Percentiles rank a stretch among this genome's conserved stretches.
phyloP scores from a whole-genome alignment of 164 flowering plant species.

The Liquidambar formosana region DNA sequence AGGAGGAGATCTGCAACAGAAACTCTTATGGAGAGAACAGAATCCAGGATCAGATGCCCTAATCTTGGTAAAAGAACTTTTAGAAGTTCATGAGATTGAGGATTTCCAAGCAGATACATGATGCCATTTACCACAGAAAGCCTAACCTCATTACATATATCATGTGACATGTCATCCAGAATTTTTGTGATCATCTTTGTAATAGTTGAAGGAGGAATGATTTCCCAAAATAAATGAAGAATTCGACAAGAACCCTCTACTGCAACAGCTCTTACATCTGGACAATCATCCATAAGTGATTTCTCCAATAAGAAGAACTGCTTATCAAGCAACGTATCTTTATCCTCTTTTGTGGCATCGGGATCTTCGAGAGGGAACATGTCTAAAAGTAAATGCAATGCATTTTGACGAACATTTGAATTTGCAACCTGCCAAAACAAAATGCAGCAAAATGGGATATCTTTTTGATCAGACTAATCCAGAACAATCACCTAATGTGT shows the following conservation, averaged over 20 bases:
- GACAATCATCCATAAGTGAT: conserved; percentile 81
- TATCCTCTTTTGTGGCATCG: conserved; percentile 80
- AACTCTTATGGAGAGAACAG: conserved; percentile 51
- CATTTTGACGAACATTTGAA: conserved; percentile 93
- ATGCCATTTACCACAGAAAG: conserved; percentile 79
- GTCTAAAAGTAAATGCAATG: conserved; percentile 85
- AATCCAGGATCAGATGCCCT: conserved; percentile 66
- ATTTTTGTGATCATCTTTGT: conserved; percentile 66
- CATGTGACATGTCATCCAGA: conserved; percentile 71
- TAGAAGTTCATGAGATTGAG: conserved; percentile 89
- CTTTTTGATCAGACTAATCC: not conserved
- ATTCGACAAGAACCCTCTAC: conserved; percentile 94
- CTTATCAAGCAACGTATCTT: conserved; percentile 69
- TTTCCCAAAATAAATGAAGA: conserved; percentile 90
- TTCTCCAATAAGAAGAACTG: conserved; percentile 81
- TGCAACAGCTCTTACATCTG: conserved; percentile 81
- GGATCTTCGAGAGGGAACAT: conserved; percentile 99
- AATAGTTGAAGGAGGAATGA: conserved; percentile 78
- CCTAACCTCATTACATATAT: conserved; percentile 71
- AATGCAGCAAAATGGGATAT: not conserved
- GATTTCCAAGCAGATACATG: conserved; percentile 83
- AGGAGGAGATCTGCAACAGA: conserved; percentile 80
- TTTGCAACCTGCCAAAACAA: conserved; percentile 74
- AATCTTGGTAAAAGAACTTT: conserved; percentile 91
- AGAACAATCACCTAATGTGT: not conserved